phyloP scores from a whole-genome alignment of 2,329 filamentous ascomycete genomes.

The Trichoderma polysporum region DNA sequence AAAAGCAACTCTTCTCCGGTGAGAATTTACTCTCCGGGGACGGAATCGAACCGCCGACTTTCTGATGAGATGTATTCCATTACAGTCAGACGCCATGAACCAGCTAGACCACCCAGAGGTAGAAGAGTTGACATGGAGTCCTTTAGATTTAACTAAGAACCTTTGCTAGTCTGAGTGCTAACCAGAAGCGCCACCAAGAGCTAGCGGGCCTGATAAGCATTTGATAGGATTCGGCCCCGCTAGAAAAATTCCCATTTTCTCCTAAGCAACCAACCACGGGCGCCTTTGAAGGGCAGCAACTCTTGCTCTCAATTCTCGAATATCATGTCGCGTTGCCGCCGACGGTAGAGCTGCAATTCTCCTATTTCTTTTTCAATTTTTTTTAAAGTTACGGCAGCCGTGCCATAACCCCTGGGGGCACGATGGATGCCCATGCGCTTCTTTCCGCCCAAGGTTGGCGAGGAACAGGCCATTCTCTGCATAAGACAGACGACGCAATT shows the following conservation, averaged over 20 bases:
- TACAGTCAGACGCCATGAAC: slow-evolving; percentile 23
- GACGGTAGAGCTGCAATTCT: background rate
- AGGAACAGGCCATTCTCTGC: slow-evolving; percentile 83
- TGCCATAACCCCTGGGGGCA: background rate
- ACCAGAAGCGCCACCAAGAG: too few relatives aligned
- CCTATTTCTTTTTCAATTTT: background rate
- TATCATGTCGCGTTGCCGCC: background rate
- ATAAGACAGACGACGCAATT: slow-evolving; percentile 67
- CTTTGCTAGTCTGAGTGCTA: too few relatives aligned
- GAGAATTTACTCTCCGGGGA: slow-evolving; percentile 20
- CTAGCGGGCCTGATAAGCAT: slow-evolving; percentile 23
- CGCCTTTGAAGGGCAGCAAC: background rate
- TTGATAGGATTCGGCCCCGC: slow-evolving; percentile 32
- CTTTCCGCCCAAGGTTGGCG: slow-evolving; percentile 87
- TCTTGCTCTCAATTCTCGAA: background rate
- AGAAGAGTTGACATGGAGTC: slow-evolving; percentile 6
- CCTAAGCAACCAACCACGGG: background rate
- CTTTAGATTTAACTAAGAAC: background rate
- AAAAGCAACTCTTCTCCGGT: slow-evolving; percentile 23
- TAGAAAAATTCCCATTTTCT: slow-evolving; percentile 30
- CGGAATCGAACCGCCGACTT: slow-evolving; percentile 23
- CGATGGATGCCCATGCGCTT: slow-evolving; percentile 82
- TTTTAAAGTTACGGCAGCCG: background rate
- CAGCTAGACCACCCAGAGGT: slow-evolving; percentile 24
- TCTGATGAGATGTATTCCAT: slow-evolving; percentile 19